Evolutionary conservation across 2,329 filamentous ascomycete genomes (phyloP).

Genomic region (Aureobasidium namibiae): DNA sequence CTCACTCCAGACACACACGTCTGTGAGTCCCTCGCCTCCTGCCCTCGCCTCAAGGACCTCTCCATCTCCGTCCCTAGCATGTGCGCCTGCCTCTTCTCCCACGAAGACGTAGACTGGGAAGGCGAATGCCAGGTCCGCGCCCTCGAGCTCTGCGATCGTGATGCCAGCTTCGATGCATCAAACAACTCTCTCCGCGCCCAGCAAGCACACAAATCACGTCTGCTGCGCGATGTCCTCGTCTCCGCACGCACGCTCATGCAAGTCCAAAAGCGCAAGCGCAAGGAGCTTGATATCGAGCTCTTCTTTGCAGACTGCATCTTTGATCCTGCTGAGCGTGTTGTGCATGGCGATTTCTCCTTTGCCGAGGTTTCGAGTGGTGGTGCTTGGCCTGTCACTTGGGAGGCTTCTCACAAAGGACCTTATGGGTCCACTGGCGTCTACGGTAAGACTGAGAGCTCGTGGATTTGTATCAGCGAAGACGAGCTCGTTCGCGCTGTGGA

Average conservation of each 20-base stretch:
- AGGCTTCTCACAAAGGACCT: slow-evolving; percentile 38
- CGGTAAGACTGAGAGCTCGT: slow-evolving; percentile 38
- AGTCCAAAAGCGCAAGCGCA: slow-evolving; percentile 28
- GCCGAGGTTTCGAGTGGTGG: slow-evolving; percentile 34
- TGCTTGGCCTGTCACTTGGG: slow-evolving; percentile 32
- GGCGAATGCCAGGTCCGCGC: slow-evolving; percentile 43
- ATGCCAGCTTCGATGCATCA: slow-evolving; percentile 17
- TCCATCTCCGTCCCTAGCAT: slow-evolving; percentile 42
- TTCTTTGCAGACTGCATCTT: slow-evolving; percentile 47
- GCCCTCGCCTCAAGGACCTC: slow-evolving; percentile 40
- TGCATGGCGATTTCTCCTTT: slow-evolving; percentile 42
- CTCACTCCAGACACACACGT: slow-evolving; percentile 34
- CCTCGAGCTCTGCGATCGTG: slow-evolving; percentile 34
- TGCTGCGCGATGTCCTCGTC: slow-evolving; percentile 33
- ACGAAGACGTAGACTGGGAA: slow-evolving; percentile 35
- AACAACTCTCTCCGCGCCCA: slow-evolving; percentile 18
- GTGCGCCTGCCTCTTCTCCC: slow-evolving; percentile 39
- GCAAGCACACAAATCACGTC: slow-evolving; percentile 15
- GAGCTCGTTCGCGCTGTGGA: slow-evolving; percentile 26
- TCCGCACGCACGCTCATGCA: slow-evolving; percentile 35
- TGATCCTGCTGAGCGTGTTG: slow-evolving; percentile 36
- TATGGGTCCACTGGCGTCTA: slow-evolving; percentile 43
- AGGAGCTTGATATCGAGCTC: slow-evolving; percentile 38
- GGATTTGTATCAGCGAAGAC: slow-evolving; percentile 28
- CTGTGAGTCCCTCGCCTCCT: slow-evolving; percentile 38